A percentile compares a stretch with the other conserved stretches of the same genome.
phyloP scores from a whole-genome alignment of 495 filamentous ascomycete genomes.

The Annulohypoxylon maeteangense region DNA sequence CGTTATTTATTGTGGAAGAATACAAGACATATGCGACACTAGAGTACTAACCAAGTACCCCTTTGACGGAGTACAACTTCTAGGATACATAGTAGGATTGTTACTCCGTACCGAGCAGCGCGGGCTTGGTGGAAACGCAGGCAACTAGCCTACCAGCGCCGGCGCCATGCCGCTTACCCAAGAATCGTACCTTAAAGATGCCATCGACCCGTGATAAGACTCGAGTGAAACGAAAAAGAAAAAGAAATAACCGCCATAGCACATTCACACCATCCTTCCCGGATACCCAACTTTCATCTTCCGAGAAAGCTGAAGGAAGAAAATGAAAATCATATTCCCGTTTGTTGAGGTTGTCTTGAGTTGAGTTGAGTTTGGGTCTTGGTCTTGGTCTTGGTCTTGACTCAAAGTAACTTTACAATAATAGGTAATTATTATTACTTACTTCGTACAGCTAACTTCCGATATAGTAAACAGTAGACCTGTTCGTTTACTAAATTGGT shows the following conservation, averaged over 20 bases:
- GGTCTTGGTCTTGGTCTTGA: too few species aligned
- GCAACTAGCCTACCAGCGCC: constrained; percentile 36
- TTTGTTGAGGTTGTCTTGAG: constrained; percentile 15
- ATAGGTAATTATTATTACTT: too few species aligned
- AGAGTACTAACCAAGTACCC: constrained; percentile 14
- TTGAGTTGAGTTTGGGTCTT: too few species aligned
- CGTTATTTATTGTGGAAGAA: not conserved
- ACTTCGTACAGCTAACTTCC: not conserved
- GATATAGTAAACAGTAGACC: not conserved
- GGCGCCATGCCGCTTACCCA: constrained; percentile 36
- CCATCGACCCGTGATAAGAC: constrained; percentile 6
- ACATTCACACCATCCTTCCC: constrained; percentile 7
- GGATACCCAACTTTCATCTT: constrained; percentile 11
- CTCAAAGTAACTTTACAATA: not conserved
- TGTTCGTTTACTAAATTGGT: not conserved
- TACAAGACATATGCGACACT: not conserved
- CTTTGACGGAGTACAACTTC: too few species aligned
- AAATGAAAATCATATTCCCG: not conserved
- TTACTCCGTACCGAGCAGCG: constrained; percentile 26
- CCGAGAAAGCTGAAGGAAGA: constrained; percentile 15
- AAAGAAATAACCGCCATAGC: constrained; percentile 23
- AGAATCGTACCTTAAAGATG: constrained; percentile 1
- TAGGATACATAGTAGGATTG: too few species aligned
- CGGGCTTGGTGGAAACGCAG: constrained; percentile 4
- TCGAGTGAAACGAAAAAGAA: constrained; percentile 14